Percentiles rank a stretch among this genome's conserved stretches.
Evolutionary conservation across 75 land plant genomes (phyloP).

Genomic region (Larix kaempferi): DNA sequence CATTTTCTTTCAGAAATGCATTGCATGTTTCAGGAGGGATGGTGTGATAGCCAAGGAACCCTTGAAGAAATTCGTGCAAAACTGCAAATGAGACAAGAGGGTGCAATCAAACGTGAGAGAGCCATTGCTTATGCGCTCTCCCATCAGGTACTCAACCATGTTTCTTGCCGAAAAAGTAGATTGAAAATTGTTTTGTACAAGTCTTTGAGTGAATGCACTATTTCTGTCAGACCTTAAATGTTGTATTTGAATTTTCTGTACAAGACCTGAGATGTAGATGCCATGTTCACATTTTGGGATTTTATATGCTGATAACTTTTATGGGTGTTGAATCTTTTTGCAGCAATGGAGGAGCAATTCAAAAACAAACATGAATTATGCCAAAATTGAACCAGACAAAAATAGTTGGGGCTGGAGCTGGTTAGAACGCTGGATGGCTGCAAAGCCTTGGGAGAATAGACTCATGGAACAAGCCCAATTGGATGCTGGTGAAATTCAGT

Average conservation of each 20-base stretch:
- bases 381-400: conserved; percentile 52
- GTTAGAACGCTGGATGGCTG: conserved; percentile 95
- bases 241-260: not conserved
- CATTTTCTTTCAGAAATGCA: not conserved
- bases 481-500: conserved; percentile 21
- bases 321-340: not conserved
- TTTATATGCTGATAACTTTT: not conserved
- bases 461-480: conserved; percentile 32
- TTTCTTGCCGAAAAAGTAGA: not conserved
- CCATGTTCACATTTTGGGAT: not conserved
- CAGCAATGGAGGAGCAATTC: conserved; percentile 39
- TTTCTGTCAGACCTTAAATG: no score
- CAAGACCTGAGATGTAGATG: not conserved
- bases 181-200: not conserved
- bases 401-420: conserved; percentile 91
- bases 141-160: conserved; percentile 45
- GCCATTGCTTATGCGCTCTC: conserved; percentile 72
- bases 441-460: conserved; percentile 89
- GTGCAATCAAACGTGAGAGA: conserved; percentile 76
- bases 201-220: not conserved
- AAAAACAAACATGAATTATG: not conserved
- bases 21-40: conserved; percentile 47
- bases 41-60: conserved; percentile 77
- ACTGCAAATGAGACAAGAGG: conserved; percentile 71
- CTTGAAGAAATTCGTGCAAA: conserved; percentile 60